phyloP scores from a whole-genome alignment of 768 basidiomycete genomes.

The Tricholoma saponaceum region DNA sequence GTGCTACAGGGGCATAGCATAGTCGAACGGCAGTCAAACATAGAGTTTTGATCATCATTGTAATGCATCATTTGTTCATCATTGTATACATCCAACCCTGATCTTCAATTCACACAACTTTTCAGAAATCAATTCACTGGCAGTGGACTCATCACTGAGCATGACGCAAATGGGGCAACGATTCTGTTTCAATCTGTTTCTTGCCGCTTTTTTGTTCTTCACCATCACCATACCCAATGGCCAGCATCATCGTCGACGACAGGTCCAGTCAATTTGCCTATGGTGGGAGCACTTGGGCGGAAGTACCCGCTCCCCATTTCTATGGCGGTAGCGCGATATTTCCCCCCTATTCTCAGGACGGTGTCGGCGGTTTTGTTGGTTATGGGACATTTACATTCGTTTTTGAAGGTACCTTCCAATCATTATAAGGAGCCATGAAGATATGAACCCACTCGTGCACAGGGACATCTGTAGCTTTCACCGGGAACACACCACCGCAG shows the following conservation, averaged over 20 bases:
- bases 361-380: not conserved
- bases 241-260: slow-evolving; percentile 5
- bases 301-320: not conserved
- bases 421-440: not conserved
- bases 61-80: no score
- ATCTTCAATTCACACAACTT: no score
- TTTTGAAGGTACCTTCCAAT: slow-evolving; percentile 4
- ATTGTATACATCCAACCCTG: no score
- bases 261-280: not conserved
- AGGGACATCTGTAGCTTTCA: slow-evolving; percentile 12
- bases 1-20: no score
- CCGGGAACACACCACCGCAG: slow-evolving; percentile 8
- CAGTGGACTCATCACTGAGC: no score
- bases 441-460: not conserved
- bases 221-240: not conserved
- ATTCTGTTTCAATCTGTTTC: no score
- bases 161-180: no score
- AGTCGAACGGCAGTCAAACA: no score
- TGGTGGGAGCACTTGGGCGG: slow-evolving; percentile 2
- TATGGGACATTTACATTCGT: not conserved
- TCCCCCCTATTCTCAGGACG: not conserved
- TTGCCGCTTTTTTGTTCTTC: not conserved
- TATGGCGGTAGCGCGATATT: not conserved
- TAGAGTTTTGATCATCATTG: no score
- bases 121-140: no score